Evolutionary conservation across 2,329 filamentous ascomycete species (phyloP).

Genomic region (Plenodomus tracheiphilus): DNA sequence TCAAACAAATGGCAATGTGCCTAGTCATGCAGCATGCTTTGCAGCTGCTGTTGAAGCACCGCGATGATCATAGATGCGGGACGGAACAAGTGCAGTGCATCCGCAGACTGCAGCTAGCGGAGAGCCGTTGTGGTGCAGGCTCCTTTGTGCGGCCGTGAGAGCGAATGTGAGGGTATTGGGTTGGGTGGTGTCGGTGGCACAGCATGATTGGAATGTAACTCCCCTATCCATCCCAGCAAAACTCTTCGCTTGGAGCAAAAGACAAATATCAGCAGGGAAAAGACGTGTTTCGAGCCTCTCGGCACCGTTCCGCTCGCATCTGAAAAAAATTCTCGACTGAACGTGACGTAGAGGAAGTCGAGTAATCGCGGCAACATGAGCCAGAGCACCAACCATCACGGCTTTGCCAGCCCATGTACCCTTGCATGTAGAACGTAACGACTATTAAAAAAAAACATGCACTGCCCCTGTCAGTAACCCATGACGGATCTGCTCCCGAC

Average conservation of each 20-base stretch:
- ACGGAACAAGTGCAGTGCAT: slow-evolving; percentile 36
- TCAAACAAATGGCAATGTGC: slow-evolving; percentile 27
- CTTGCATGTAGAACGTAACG: slow-evolving; percentile 4
- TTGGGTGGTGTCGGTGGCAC: slow-evolving; percentile 31
- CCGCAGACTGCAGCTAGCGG: slow-evolving; percentile 32
- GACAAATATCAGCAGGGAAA: slow-evolving; percentile 19
- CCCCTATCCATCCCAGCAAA: slow-evolving; percentile 17
- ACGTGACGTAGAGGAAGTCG: slow-evolving; percentile 8
- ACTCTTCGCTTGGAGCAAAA: slow-evolving; percentile 15
- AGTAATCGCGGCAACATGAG: slow-evolving; percentile 9
- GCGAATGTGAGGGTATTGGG: slow-evolving; percentile 19
- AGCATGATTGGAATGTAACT: slow-evolving; percentile 39
- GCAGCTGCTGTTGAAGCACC: slow-evolving; percentile 17
- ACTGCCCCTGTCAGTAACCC: slow-evolving; percentile 1
- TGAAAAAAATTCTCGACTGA: neutral
- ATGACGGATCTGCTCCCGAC: slow-evolving; percentile 6
- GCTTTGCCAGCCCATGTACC: slow-evolving; percentile 5
- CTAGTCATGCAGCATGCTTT: slow-evolving; percentile 32
- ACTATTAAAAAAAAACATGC: neutral
- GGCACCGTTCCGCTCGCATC: neutral
- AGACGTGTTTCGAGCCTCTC: slow-evolving; percentile 10
- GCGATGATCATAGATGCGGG: slow-evolving; percentile 19
- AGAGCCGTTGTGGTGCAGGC: slow-evolving; percentile 34
- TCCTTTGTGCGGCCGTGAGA: slow-evolving; percentile 27
- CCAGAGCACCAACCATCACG: neutral